Evolutionary conservation across 2,329 filamentous ascomycete genomes (phyloP), one percentile per base, ranked within the genome.

Genomic region (Coleophoma crateriformis): DNA sequence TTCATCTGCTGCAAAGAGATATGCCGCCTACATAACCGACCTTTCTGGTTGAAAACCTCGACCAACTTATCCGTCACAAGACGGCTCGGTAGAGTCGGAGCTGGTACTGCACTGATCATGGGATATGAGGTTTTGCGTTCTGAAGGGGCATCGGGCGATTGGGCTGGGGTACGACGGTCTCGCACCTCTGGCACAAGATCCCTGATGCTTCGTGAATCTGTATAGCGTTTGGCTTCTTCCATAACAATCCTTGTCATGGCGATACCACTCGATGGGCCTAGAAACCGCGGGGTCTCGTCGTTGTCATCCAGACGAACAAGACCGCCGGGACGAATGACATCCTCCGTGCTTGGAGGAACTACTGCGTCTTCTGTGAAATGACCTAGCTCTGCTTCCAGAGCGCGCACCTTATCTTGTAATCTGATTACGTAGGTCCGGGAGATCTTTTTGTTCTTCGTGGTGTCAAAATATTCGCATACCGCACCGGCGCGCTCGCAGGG

Each of bases 181-280:
- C 71, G 82, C 64, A 79, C 72, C 49, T 91, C 87, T 3, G 91
- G 89, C 33, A 96, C 88, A 45, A 97, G 84, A 58, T 96, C 90
- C 50, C 90, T 90, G 65, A 97, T 96, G 57, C 86, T 90, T 67
- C 90, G 88, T 5, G 90, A 87, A 61, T 94, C 87, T 22, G 90
- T 95, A 62, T 92, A 95, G 55, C 90, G 86, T 71, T 96, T 97
- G 47, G 92, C 92, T 68, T 96, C 84, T 66, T 96, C 91, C 87
- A 99, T 96, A 11, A 99, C 85, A 58, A 97, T 77, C 32, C 92
- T 84, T 12, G 91, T 95, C 74, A 97, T 95, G 63, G 90, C 89
- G 61, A 96, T 96, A 52, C 92, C 94, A 66, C 92, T 97, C 45
- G 91, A 96, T 3, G 94, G 88, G 0, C 94, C 94, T 3, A 99